phyloP scores from a whole-genome alignment of 2,329 filamentous ascomycete species.

The Aureobasidium sp. region DNA sequence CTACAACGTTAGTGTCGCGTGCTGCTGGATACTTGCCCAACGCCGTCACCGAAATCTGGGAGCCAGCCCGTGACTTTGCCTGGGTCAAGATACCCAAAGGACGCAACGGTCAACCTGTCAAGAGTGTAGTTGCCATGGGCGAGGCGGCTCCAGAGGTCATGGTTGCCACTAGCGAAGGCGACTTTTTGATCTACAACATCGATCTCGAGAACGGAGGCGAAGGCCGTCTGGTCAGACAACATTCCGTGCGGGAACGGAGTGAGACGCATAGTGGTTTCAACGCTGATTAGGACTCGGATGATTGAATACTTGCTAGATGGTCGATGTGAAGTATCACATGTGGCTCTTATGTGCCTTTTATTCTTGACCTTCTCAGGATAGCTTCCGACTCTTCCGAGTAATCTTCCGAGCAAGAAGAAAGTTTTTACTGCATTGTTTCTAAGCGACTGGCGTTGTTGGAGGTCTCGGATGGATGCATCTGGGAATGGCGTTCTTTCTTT shows the following conservation, averaged over 20 bases:
- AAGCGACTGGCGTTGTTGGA: neutral
- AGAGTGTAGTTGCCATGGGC: conserved; percentile 96
- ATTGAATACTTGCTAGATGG: neutral
- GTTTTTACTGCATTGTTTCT: neutral
- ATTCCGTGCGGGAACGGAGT: conserved; percentile 14
- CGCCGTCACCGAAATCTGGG: conserved; percentile 96
- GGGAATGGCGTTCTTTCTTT: neutral
- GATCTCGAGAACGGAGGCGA: conserved; percentile 93
- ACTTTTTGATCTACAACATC: conserved; percentile 91
- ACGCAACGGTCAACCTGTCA: conserved; percentile 48
- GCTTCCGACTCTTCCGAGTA: neutral
- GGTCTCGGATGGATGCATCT: neutral
- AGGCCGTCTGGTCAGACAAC: conserved; percentile 83
- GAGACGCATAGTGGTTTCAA: conserved; percentile 15
- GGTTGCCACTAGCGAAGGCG: conserved; percentile 93
- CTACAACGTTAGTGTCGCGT: conserved; percentile 78
- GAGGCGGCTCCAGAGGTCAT: conserved; percentile 92
- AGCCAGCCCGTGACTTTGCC: conserved; percentile 88
- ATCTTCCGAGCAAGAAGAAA: neutral
- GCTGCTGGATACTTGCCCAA: conserved; percentile 88
- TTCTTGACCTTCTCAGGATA: neutral
- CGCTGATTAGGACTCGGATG: neutral
- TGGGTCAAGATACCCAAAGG: conserved; percentile 85
- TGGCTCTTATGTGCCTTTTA: neutral
- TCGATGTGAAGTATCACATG: neutral